Base-by-base conservation (phyloP, 169 alveolate species). In the Babesia caballi region DNA sequence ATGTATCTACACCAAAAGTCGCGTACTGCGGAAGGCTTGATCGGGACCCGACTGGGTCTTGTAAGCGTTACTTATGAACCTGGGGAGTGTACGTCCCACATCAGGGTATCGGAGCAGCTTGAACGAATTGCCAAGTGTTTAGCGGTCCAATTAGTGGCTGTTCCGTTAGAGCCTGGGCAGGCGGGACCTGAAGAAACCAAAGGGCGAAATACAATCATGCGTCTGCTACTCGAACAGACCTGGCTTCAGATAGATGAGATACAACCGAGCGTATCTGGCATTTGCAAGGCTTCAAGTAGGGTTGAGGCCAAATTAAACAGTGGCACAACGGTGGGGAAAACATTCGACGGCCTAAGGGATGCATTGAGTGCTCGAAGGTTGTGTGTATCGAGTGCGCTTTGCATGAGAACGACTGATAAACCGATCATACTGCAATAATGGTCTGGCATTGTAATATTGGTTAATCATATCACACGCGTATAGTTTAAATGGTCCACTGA, bases 141-240 rank as follows among this genome's bases (percentile, higher is more conserved):
- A 3, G 72, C 86, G 12, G 21, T 78, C 0, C 86, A 78, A 51
- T 19, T 59, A 33, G 86, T 68, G 15, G 74, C 76, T 12, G 35
- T 47, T 56, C 86, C 86, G 14, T 12, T 25, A 19, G 7, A 28
- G 19, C 33, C 12, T 19, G 36, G 30, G 11, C 28, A 19, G 11
- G 33, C 17, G 15, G 21, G 50, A 12, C 6, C 17, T 15, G 28
- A 17, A 2, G 41, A 8, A 23, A 19, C 8, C 12, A 19, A 9
- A 6, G n/a, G n/a, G n/a, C n/a, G n/a, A n/a, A n/a, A n/a, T n/a
- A n/a, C n/a, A n/a, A n/a, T n/a, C n/a, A n/a, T n/a, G n/a, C n/a
- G n/a, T n/a, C n/a, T n/a, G n/a, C n/a, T 63, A 12, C 47, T 63
- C 0, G 61, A 21, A 14, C 56, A 63, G 32, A 6, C 35, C 15